Conservation (phyloP, 2,329 filamentous ascomycete genomes). For the Parastagonospora nodorum region DNA sequence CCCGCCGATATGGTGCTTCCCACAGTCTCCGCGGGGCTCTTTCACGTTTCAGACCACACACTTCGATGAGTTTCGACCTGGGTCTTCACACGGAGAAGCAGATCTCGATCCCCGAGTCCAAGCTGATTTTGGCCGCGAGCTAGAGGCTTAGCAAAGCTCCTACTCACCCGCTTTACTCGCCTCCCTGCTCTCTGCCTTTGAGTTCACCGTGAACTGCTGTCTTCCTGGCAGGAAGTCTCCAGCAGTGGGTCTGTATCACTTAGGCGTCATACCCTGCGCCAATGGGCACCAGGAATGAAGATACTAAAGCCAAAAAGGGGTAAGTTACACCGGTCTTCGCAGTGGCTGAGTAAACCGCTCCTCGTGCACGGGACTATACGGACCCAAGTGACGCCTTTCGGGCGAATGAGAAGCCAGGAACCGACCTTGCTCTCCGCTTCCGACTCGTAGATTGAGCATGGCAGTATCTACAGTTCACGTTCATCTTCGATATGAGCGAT, state of each 20-base stretch:
- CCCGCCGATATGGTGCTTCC: too few relatives aligned
- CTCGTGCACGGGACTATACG: neutral
- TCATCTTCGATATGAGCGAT: neutral
- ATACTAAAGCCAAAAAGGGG: neutral
- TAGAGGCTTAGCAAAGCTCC: too few relatives aligned
- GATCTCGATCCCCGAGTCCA: too few relatives aligned
- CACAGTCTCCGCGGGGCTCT: too few relatives aligned
- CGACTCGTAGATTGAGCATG: neutral
- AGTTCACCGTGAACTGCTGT: too few relatives aligned
- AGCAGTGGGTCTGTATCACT: neutral
- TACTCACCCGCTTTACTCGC: too few relatives aligned
- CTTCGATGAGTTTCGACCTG: too few relatives aligned
- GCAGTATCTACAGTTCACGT: neutral
- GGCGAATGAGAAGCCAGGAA: constrained; percentile 2
- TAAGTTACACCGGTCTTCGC: neutral
- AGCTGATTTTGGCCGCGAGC: too few relatives aligned
- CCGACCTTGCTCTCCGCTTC: neutral
- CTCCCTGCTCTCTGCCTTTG: too few relatives aligned
- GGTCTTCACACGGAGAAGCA: too few relatives aligned
- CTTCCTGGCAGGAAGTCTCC: neutral
- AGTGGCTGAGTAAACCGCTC: neutral
- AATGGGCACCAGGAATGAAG: neutral
- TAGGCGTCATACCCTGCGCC: neutral
- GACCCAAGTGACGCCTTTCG: neutral
- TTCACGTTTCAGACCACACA: too few relatives aligned